Base-by-base conservation (phyloP, 2,329 filamentous ascomycete genomes). In the Aspergillus calidoustus region DNA sequence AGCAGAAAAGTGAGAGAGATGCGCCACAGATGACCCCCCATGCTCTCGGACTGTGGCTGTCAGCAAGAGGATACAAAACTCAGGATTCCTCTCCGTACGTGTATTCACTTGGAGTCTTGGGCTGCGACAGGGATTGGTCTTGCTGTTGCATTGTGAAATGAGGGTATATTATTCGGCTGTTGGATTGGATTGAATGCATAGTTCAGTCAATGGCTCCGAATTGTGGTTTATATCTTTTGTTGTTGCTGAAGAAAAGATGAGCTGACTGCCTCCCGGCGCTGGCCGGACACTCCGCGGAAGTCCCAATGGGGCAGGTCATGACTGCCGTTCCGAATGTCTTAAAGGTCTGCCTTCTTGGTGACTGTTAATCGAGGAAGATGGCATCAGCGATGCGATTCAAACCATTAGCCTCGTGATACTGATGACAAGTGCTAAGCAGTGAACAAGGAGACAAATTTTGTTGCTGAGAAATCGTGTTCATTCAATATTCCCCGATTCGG, bases 1-100 rank as follows among this genome's bases (percentile, higher is more conserved):
- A 76, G 62, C 76, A 78, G 58, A 79, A 79, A 0, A 72, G 47
- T 8, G 68, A 68, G 1, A 69, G 64, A 7, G 68, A 71, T 4
- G 74, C 69, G 1, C 76, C 77, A 9, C 70, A 19, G 15, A 78
- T 62, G 3, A 69, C 63, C 7, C 76, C 59, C 46, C 68, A 70
- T 53, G 73, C 68, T 38, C 67, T 67, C 3, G 64, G 57, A 1
- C 74, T 77, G 22, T 5, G 2, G 9, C 23, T 41, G 11, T 41
- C 13, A 41, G 19, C 19, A 4, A 22, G 1, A 51, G 49, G 34
- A 22, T 46, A 19, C 38, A 8, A 4, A n/a, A 19, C 43, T 28
- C 25, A 28, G 22, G 11, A 8, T 47, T 47, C 25, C 46, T 46
- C 17, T 9, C 59, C 59, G 25, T 62, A 71, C 72, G 68, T 72